Base-by-base conservation (phyloP, 2,329 filamentous ascomycete species). In the Trichophaea hybrida region DNA sequence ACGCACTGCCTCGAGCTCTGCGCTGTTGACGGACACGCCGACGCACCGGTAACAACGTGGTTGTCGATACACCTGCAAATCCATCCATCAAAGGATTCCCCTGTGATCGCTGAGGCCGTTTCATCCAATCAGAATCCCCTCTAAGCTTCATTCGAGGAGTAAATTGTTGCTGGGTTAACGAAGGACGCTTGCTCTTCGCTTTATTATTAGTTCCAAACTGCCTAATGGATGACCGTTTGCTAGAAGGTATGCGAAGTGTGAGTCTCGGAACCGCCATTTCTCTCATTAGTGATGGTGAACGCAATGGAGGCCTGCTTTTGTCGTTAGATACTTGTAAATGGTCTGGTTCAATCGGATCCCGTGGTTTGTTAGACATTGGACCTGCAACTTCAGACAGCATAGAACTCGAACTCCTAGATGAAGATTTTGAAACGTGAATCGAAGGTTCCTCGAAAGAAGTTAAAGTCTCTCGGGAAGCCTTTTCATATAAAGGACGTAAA, bases 231-330 rank as follows among this genome's bases (percentile, higher is more conserved):
- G 35, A n/a, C 48, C 24, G 15, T 51, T 13, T 31, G 6, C 15
- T n/a, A 15, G 40, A 24, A 10, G 53, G 15, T 10, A 15, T 55
- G 13, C 56, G 58, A 34, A 63, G 17, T 13, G 34, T 35, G 34
- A 61, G 59, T 40, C 48, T 43, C 4, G 61, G 61, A 6, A 58
- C 55, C 6, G 62, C 62, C 56, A 63, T 63, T 48, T 63, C 62
- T 31, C 58, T 55, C 52, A 64, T 64, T 52, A 63, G 46, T 2
- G 58, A 59, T 24, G 60, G 62, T 4, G 62, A 63, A 10, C 62
- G 53, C 24, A 62, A 38, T 13, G 52, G 33, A 49, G 49, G 50
- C 7, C 17, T 53, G 33, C 56, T 53, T 10, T 49, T 56, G 37
- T 52, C 48, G 12, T 50, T 8, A 12, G 34, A n/a, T 13, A 38